Evolutionary conservation across 129 eudicot species (phyloP).

Genomic region (Dittrichia graveolens): DNA sequence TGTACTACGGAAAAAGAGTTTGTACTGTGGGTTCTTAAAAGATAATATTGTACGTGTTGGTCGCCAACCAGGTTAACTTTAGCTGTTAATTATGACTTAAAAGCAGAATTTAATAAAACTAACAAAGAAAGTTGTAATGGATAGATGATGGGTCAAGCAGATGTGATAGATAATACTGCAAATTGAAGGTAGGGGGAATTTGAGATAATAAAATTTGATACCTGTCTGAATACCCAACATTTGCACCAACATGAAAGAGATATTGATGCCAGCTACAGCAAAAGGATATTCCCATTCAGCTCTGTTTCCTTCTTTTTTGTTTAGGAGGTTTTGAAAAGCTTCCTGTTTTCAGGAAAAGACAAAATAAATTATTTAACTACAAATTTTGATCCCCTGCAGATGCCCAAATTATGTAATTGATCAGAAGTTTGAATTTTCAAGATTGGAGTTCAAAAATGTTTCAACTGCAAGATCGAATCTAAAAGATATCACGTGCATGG

Average conservation of each 20-base stretch:
- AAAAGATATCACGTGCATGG: not conserved
- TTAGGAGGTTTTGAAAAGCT: constrained; percentile 74
- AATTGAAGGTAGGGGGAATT: not conserved
- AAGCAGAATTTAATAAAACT: constrained; percentile 11
- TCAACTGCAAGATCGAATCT: not conserved
- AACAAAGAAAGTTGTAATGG: constrained; percentile 4
- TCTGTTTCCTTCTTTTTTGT: constrained; percentile 79
- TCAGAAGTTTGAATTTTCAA: not conserved
- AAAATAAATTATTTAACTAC: not conserved
- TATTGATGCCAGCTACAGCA: constrained; percentile 98
- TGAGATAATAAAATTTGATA: constrained; percentile 23
- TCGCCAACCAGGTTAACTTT: not conserved
- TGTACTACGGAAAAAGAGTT: too few relatives aligned
- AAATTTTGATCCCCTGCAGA: not conserved
- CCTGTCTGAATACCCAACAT: constrained; percentile 99
- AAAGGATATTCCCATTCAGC: constrained; percentile 99
- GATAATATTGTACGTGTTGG: not conserved
- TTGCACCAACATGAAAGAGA: constrained; percentile 93
- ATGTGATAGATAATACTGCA: too few relatives aligned
- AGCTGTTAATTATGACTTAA: not conserved
- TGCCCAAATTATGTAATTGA: not conserved
- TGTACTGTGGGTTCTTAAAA: not conserved
- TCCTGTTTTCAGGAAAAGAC: constrained; percentile 46
- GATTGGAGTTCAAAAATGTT: not conserved
- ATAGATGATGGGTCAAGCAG: too few relatives aligned